A percentile compares a stretch with the other conserved stretches of the same genome.
Conservation (phyloP, 331 rosid genomes). For the Malus hybrid region DNA sequence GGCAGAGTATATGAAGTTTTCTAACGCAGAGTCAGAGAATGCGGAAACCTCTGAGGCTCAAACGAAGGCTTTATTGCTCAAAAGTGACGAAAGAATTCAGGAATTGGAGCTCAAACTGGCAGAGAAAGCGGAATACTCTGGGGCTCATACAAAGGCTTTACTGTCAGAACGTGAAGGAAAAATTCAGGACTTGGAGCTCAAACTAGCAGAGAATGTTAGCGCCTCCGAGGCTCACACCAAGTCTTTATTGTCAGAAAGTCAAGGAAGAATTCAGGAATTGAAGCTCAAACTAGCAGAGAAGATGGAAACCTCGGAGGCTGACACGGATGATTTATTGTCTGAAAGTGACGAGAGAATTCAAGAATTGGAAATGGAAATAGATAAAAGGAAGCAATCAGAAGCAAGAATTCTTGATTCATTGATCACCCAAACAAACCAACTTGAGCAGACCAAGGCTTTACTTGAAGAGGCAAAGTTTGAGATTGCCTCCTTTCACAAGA, state of each 20-base stretch:
- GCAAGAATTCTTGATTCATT: constrained; percentile 44
- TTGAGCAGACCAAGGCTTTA: constrained; percentile 43
- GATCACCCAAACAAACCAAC: constrained; percentile 48
- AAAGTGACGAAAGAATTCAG: background rate
- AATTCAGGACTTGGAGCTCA: background rate
- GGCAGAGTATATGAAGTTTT: background rate
- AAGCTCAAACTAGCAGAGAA: constrained; percentile 9
- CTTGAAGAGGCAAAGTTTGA: constrained; percentile 59
- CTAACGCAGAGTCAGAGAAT: background rate
- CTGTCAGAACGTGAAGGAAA: background rate
- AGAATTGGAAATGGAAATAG: constrained; percentile 42
- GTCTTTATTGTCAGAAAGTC: constrained; percentile 16
- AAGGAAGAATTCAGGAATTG: constrained; percentile 18
- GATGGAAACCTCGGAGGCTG: constrained; percentile 2
- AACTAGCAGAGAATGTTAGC: background rate
- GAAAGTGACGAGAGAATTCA: constrained; percentile 5
- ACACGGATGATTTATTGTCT: constrained; percentile 9
- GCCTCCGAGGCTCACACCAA: background rate
- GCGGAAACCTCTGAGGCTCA: background rate
- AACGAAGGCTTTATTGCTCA: background rate
- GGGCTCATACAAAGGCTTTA: background rate
- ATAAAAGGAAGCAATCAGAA: constrained; percentile 43
- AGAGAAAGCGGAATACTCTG: background rate
- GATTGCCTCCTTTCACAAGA: constrained; percentile 34
- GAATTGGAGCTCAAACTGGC: constrained; percentile 33